Percentiles rank a stretch among this genome's conserved stretches.
Conservation (phyloP, 2,329 filamentous ascomycete genomes). For the Phialophora chinensis region DNA sequence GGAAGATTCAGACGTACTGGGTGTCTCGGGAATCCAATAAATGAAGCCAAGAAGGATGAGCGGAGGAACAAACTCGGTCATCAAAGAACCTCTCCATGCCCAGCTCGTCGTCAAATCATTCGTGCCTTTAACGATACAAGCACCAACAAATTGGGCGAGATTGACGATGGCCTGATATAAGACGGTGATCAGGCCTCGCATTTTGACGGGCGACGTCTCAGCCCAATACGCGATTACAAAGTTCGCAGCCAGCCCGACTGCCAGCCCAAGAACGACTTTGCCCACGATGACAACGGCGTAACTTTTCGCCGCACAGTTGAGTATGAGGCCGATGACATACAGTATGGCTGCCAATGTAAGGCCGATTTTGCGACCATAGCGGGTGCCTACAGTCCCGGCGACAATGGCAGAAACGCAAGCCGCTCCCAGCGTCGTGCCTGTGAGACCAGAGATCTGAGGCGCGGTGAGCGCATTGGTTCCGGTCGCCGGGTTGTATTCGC, state of each 20-base stretch:
- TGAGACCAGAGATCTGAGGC: slow-evolving; percentile 24
- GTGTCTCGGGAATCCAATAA: slow-evolving; percentile 62
- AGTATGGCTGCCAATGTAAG: slow-evolving; percentile 3
- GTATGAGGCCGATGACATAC: slow-evolving; percentile 11
- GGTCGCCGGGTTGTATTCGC: slow-evolving; percentile 10
- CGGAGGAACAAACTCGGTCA: slow-evolving; percentile 58
- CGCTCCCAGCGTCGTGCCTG: slow-evolving; percentile 18
- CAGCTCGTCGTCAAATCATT: slow-evolving; percentile 66
- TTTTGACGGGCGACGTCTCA: slow-evolving; percentile 66
- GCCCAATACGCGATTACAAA: slow-evolving; percentile 93
- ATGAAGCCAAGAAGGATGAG: slow-evolving; percentile 60
- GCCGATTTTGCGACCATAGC: slow-evolving; percentile 23
- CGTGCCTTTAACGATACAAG: slow-evolving; percentile 70
- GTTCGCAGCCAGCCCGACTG: slow-evolving; percentile 83
- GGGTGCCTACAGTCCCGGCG: slow-evolving; percentile 21
- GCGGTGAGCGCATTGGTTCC: slow-evolving; percentile 16
- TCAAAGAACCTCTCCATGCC: slow-evolving; percentile 79
- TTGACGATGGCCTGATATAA: slow-evolving; percentile 74
- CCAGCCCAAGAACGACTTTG: slow-evolving; percentile 61
- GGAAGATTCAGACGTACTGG: too few species aligned
- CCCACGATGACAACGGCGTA: slow-evolving; percentile 20
- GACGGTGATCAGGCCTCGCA: slow-evolving; percentile 56
- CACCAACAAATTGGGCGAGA: slow-evolving; percentile 71
- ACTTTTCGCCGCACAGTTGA: slow-evolving; percentile 8
- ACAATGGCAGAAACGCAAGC: slow-evolving; percentile 22